Evolutionary conservation across 2,329 filamentous ascomycete genomes (phyloP).

Genomic region (Orbilia ellipsospora): DNA sequence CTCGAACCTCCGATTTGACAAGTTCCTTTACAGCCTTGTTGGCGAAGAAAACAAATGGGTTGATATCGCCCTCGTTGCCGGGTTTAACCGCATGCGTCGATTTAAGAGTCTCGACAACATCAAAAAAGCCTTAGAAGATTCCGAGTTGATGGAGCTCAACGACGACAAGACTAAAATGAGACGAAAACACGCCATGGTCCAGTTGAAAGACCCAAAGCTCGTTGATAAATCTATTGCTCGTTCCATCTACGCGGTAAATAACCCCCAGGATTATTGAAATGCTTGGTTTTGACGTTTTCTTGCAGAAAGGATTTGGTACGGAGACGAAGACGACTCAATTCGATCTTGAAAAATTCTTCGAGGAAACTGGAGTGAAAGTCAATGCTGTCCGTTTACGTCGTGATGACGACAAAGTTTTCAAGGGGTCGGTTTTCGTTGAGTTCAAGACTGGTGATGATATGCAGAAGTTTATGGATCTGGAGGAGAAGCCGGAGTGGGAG

Average conservation of each 20-base stretch:
- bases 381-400: slow-evolving; percentile 89
- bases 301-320: slow-evolving; percentile 84
- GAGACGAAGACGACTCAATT: slow-evolving; percentile 88
- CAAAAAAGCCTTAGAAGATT: slow-evolving; percentile 83
- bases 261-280: neutral
- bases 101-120: slow-evolving; percentile 90
- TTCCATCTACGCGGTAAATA: slow-evolving; percentile 76
- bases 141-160: slow-evolving; percentile 75
- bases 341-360: slow-evolving; percentile 92
- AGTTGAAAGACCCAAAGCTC: slow-evolving; percentile 64
- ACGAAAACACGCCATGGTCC: slow-evolving; percentile 77
- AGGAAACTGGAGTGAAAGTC: slow-evolving; percentile 76
- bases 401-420: slow-evolving; percentile 78
- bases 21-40: slow-evolving; percentile 82
- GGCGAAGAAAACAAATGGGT: slow-evolving; percentile 85
- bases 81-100: slow-evolving; percentile 94
- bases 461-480: slow-evolving; percentile 80
- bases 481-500: slow-evolving; percentile 86
- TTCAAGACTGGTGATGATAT: slow-evolving; percentile 82
- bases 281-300: neutral
- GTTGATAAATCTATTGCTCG: slow-evolving; percentile 75
- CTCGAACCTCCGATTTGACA: slow-evolving; percentile 87
- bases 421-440: slow-evolving; percentile 96
- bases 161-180: slow-evolving; percentile 76
- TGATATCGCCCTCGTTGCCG: slow-evolving; percentile 78